These are phyloP conservation scores for Sextonia rubra DNA, from an alignment of 164 flowering plant species.

Conservation along the genomic window DNA sequence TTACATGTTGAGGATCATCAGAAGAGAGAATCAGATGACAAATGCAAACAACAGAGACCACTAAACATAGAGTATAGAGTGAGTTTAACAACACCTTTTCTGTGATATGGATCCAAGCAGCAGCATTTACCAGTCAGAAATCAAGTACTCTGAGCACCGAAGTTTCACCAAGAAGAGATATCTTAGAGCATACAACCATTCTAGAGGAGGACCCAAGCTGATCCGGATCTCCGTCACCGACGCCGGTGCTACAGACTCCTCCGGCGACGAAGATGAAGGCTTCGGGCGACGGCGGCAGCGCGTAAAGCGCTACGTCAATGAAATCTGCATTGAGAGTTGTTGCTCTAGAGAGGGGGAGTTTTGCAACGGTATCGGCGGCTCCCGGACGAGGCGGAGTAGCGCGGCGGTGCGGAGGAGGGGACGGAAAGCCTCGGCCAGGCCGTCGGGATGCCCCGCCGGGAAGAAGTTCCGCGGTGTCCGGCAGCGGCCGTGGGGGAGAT, in stretches of 20 bases:
- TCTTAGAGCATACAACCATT: not conserved
- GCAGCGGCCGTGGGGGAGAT: conserved; percentile 67
- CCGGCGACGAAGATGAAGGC: conserved; percentile 43
- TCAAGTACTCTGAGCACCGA: conserved; percentile 46
- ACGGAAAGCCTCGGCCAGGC: conserved; percentile 12
- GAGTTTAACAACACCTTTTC: not conserved
- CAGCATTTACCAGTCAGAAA: conserved; percentile 9
- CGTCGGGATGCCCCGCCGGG: not conserved
- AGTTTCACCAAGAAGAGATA: conserved; percentile 10
- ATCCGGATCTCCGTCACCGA: conserved; percentile 44
- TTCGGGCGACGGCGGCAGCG: conserved; percentile 12
- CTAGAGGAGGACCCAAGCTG: conserved; percentile 14
- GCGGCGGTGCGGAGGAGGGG: not conserved
- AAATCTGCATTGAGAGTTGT: conserved; percentile 26
- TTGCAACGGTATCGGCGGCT: not conserved
- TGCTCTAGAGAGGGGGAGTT: not conserved
- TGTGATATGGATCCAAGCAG: not conserved
- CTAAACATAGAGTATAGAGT: not conserved
- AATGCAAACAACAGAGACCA: not conserved
- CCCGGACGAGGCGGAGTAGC: conserved; percentile 4
- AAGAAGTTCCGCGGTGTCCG: conserved; percentile 47
- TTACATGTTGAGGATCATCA: not conserved
- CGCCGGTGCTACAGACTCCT: conserved; percentile 58
- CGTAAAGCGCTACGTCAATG: conserved; percentile 42
- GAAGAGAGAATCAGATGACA: too few relatives aligned